Evolutionary conservation across 2,329 filamentous ascomycete species (phyloP).

Genomic region (Zalaria obscura): DNA sequence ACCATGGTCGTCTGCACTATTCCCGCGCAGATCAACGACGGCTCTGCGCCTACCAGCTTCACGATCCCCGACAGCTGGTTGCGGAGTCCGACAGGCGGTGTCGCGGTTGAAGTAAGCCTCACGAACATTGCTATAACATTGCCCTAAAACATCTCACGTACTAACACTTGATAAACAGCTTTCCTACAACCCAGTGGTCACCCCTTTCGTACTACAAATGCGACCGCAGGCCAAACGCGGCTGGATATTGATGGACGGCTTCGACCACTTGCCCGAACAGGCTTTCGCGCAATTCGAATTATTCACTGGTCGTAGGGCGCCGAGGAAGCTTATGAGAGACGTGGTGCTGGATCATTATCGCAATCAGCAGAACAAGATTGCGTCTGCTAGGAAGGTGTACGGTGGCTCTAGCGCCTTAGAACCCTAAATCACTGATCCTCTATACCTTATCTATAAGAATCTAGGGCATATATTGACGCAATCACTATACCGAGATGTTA

Average conservation of each 20-base stretch:
- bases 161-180: conserved; percentile 12
- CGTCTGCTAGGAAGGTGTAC: too few relatives aligned
- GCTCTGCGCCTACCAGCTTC: conserved; percentile 50
- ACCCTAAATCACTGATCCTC: too few relatives aligned
- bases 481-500: too few relatives aligned
- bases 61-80: conserved; percentile 57
- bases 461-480: too few relatives aligned
- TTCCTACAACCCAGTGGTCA: conserved; percentile 60
- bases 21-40: conserved; percentile 52
- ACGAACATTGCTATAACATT: too few relatives aligned
- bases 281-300: conserved; percentile 72
- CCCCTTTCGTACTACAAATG: conserved; percentile 56
- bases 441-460: too few relatives aligned
- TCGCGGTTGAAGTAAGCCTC: conserved; percentile 49
- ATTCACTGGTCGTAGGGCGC: conserved; percentile 61
- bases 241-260: conserved; percentile 63
- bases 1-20: conserved; percentile 68
- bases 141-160: neutral
- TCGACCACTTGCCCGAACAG: conserved; percentile 65
- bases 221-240: conserved; percentile 43
- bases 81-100: conserved; percentile 57
- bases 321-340: conserved; percentile 55
- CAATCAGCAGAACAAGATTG: conserved; percentile 2
- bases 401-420: too few relatives aligned
- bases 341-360: conserved; percentile 34